Conservation (phyloP, 2,329 filamentous ascomycete species). For the Colletotrichum paranaense region DNA sequence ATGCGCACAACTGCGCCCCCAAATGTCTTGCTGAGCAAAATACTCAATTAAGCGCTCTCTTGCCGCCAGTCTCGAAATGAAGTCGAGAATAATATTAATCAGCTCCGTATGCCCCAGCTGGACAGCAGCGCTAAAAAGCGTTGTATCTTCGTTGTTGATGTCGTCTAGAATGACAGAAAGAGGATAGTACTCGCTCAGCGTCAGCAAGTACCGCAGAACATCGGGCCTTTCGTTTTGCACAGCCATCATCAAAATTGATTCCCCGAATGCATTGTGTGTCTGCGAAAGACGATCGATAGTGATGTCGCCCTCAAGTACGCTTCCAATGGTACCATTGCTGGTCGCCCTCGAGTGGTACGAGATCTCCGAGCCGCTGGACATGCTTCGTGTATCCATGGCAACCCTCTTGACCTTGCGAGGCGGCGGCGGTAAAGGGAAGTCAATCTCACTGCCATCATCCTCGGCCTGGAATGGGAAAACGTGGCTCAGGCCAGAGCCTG, state of each 20-base stretch:
- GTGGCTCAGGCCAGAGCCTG: constrained; percentile 75
- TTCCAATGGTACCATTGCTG: constrained; percentile 79
- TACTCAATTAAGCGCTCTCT: constrained; percentile 73
- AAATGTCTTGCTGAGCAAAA: constrained; percentile 79
- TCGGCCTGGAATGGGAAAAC: constrained; percentile 86
- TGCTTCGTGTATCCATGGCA: constrained; percentile 88
- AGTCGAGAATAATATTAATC: constrained; percentile 80
- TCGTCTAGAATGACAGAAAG: constrained; percentile 80
- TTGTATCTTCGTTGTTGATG: constrained; percentile 89
- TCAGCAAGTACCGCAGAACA: constrained; percentile 83
- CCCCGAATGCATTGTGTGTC: constrained; percentile 77
- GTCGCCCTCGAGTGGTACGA: constrained; percentile 85
- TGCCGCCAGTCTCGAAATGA: constrained; percentile 69
- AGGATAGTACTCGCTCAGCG: constrained; percentile 81
- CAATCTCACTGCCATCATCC: constrained; percentile 40
- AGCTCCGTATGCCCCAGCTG: constrained; percentile 83
- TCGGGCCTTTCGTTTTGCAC: constrained; percentile 78
- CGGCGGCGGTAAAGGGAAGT: constrained; percentile 46
- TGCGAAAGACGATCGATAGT: constrained; percentile 83
- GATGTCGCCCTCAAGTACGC: constrained; percentile 84
- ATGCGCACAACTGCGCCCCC: constrained; percentile 92
- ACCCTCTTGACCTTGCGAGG: constrained; percentile 78
- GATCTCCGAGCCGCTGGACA: constrained; percentile 86
- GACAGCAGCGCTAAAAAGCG: constrained; percentile 88
- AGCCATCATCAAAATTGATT: constrained; percentile 91